Evolutionary conservation across 345 rosid genomes (phyloP).

Genomic region (Citrus unshiu): DNA sequence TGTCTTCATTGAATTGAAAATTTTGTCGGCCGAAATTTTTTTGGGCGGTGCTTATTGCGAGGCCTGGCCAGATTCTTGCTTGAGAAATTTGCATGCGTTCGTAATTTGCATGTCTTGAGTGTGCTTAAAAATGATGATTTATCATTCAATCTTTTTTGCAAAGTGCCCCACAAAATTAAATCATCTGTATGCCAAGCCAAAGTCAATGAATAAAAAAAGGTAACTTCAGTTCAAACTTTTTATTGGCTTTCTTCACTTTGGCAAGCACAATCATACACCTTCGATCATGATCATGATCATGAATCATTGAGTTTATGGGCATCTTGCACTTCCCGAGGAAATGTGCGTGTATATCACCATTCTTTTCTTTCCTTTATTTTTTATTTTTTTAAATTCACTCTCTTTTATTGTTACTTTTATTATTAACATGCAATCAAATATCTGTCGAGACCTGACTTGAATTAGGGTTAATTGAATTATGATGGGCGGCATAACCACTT

Average conservation of each 20-base stretch:
- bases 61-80: not conserved
- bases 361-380: too few species aligned
- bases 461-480: too few species aligned
- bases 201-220: not conserved
- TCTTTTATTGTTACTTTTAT: too few species aligned
- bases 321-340: not conserved
- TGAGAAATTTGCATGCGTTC: not conserved
- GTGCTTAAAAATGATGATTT: not conserved
- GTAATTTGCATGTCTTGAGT: not conserved
- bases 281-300: not conserved
- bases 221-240: not conserved
- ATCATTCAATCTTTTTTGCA: not conserved
- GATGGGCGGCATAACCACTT: too few species aligned
- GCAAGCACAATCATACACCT: slow-evolving; percentile 1
- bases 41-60: not conserved
- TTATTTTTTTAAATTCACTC: too few species aligned
- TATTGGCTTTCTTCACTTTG: not conserved
- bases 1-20: not conserved
- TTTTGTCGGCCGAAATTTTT: not conserved
- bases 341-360: not conserved
- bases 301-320: not conserved
- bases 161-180: not conserved
- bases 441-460: not conserved
- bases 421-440: not conserved
- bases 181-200: not conserved